Evolutionary conservation across 805 yeast genomes (phyloP), one percentile per base, ranked within the genome.

Genomic region (Cyberlindnera xishuangbannaensis): DNA sequence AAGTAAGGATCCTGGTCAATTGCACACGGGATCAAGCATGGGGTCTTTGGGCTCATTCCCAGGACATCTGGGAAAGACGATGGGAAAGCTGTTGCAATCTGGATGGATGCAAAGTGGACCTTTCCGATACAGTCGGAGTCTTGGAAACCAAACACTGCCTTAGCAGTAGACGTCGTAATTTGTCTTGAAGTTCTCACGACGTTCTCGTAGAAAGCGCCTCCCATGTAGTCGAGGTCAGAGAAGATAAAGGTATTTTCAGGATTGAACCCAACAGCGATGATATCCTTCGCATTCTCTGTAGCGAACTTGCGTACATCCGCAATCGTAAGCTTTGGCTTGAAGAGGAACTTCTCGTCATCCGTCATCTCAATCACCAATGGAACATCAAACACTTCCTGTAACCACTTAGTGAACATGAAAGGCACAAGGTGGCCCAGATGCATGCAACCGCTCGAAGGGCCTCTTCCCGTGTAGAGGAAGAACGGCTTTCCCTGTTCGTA

Each of bases 1-100:
- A 92, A 92, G 62, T 92, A 92, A 19, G 98, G 97, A 61, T 92
- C 98, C 68, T 90, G 98, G 59, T 92, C 98, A 57, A 92, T 92
- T 30, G 98, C 98, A 71, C 98, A 92, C 25, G 98, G 98, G 59
- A 92, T 92, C 59, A 92, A 69, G 62, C 95, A 86, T 42, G 96
- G 97, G 0, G 97, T 86, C 65, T 88, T 92, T 30, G 78, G 67
- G 28, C 94, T 85, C 51, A 80, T 63, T 6, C 85, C 96, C 48
- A 92, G 73, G 16, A 92, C 83, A 44, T 81, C 95, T 3, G 97
- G 98, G 73, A 85, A 92, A 11, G 97, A 84, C 30, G 90, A 83
- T 39, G 96, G 95, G 67, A 92, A 90, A 2, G 96, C 94, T 13
- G 97, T 79, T 17, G 97, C 84, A 53, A 94, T 92, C 67, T 92